phyloP scores from a whole-genome alignment of 352 stramenopile species.

The Aphanomyces stellatus region DNA sequence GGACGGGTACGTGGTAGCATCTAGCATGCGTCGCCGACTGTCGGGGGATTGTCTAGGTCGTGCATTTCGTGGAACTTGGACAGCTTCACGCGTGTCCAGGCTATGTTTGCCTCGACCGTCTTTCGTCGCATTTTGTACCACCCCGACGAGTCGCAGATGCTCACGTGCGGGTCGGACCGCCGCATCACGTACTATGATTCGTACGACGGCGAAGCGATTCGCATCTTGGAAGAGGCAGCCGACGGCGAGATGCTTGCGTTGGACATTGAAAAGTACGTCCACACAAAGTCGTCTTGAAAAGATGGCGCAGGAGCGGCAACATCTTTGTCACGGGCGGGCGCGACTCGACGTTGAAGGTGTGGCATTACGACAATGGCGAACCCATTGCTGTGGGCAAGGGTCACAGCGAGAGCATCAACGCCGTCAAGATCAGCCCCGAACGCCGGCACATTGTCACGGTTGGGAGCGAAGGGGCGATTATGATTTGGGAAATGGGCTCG shows the following conservation, averaged over 20 bases:
- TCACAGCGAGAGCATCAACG: slow-evolving; percentile 91
- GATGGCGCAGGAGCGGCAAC: slow-evolving; percentile 39
- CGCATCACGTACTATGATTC: slow-evolving; percentile 97
- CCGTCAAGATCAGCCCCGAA: slow-evolving; percentile 90
- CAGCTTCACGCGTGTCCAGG: slow-evolving; percentile 86
- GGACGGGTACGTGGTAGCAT: slow-evolving; percentile 33
- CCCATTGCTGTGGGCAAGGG: slow-evolving; percentile 79
- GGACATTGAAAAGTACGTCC: slow-evolving; percentile 76
- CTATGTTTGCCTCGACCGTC: slow-evolving; percentile 94
- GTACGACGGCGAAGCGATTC: slow-evolving; percentile 91
- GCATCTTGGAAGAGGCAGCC: slow-evolving; percentile 88
- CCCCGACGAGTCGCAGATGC: slow-evolving; percentile 93
- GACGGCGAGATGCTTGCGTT: slow-evolving; percentile 88
- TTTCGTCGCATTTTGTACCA: slow-evolving; percentile 93
- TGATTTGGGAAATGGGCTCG: slow-evolving; percentile 89
- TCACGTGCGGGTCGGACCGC: slow-evolving; percentile 92
- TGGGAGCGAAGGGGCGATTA: slow-evolving; percentile 90
- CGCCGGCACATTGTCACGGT: slow-evolving; percentile 90
- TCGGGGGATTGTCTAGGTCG: slow-evolving; percentile 35
- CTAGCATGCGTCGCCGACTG: too few relatives aligned
- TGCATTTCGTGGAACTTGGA: slow-evolving; percentile 97
- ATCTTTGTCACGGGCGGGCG: slow-evolving; percentile 87
- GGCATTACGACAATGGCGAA: slow-evolving; percentile 95
- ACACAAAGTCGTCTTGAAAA: background rate
- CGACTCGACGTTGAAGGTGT: slow-evolving; percentile 91